Evolutionary conservation across 1,284 basidiomycete genomes (phyloP).

Genomic region (Cutaneotrichosporon sp.): DNA sequence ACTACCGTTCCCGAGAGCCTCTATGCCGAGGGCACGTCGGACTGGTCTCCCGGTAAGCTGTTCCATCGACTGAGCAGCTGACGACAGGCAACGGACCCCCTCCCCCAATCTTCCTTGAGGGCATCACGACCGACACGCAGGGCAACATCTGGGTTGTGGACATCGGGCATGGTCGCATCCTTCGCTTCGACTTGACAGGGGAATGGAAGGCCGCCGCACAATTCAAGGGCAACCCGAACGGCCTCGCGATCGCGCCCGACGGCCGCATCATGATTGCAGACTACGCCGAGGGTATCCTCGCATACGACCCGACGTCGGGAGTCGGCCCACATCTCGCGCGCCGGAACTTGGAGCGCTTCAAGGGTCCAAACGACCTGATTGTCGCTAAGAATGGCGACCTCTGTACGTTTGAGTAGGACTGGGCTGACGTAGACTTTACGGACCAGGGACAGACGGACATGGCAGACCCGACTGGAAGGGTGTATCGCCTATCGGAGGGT

Average conservation of each 20-base stretch:
- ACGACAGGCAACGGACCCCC: neutral
- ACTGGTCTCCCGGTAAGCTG: neutral
- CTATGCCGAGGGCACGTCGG: neutral
- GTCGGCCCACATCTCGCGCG: neutral
- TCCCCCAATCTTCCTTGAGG: slow-evolving; percentile 1
- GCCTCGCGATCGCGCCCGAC: neutral
- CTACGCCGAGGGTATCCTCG: neutral
- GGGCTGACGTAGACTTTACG: slow-evolving; percentile 1
- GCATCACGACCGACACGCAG: slow-evolving; percentile 3
- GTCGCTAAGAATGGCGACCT: neutral
- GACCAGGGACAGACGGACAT: slow-evolving; percentile 3
- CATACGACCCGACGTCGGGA: neutral
- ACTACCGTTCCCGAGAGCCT: neutral
- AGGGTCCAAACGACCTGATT: neutral
- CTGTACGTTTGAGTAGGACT: neutral
- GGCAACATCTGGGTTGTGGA: slow-evolving; percentile 4
- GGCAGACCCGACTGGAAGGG: neutral
- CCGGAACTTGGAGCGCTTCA: neutral
- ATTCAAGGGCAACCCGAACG: neutral
- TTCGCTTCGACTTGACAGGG: neutral
- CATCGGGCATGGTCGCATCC: neutral
- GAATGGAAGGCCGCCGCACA: neutral
- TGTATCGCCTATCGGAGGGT: neutral
- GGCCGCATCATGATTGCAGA: neutral
- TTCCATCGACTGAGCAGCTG: neutral